These are phyloP conservation scores for Apiospora hydei DNA, from an alignment of 2,329 filamentous ascomycete genomes.

Conservation along the genomic window DNA sequence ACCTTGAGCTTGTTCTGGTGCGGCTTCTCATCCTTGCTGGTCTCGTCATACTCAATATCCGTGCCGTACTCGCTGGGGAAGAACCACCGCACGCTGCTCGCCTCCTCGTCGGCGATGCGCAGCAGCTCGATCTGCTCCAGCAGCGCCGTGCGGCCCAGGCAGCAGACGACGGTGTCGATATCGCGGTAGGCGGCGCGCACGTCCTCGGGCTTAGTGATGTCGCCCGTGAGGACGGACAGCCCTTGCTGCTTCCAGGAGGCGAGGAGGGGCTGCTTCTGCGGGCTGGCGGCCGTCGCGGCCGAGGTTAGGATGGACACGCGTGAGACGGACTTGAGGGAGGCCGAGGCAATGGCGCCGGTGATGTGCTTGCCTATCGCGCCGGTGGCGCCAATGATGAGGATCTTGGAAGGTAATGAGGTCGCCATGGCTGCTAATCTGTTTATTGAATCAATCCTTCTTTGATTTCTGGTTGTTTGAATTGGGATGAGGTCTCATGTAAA, in stretches of 20 bases:
- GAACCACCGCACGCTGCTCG: conserved; percentile 59
- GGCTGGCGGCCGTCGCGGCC: conserved; percentile 51
- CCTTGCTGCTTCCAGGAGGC: conserved; percentile 51
- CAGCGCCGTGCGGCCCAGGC: conserved; percentile 64
- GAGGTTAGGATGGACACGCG: conserved; percentile 62
- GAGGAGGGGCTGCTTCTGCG: conserved; percentile 54
- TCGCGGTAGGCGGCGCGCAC: conserved; percentile 61
- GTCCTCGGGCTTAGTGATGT: conserved; percentile 57
- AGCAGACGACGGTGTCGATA: conserved; percentile 64
- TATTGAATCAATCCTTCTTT: no score
- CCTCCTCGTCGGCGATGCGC: conserved; percentile 58
- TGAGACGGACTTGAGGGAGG: conserved; percentile 36
- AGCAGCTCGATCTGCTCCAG: conserved; percentile 62
- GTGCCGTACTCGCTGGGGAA: conserved; percentile 67
- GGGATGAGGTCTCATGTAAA: not conserved
- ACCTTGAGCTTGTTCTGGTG: conserved; percentile 70
- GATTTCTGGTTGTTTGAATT: not conserved
- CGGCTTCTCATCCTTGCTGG: conserved; percentile 62
- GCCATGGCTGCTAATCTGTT: conserved; percentile 32
- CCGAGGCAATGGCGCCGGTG: conserved; percentile 41
- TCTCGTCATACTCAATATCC: conserved; percentile 61
- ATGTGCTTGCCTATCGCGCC: conserved; percentile 46
- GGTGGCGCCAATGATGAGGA: conserved; percentile 45
- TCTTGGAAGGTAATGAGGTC: conserved; percentile 35
- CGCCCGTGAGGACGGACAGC: conserved; percentile 59